Evolutionary conservation across 768 basidiomycete genomes (phyloP), one percentile per base, ranked within the genome.

Genomic region (Leccinum broughii): DNA sequence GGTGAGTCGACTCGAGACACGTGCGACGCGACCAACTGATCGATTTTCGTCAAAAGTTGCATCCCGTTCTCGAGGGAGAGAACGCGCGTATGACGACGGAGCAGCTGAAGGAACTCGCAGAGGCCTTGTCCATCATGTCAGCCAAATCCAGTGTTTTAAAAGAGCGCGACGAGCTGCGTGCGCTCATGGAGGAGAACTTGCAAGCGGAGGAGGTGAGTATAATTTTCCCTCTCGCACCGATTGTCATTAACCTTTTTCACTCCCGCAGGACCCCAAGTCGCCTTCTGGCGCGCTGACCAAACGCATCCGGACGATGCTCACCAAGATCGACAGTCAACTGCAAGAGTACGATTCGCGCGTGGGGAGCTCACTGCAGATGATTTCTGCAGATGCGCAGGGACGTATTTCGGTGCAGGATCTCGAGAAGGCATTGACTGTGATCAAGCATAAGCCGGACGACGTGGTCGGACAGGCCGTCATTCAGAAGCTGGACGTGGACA

Each of bases 71-170:
- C 3, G 68, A 85, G 59, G 79, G 82, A 52, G 88, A 86, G 32
- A 85, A 89, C 65, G 94, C 93, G n/a, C 88, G 93, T 49, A 98
- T 99, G 96, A 98, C 95, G 2, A 85, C 90, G 10, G 96, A 98
- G 68, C 95, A 99, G 68, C 82, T 99, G 24, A 90, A 89, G 70
- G 97, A 99, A 75, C 84, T 99, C 39, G 89, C 89, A 41, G 95
- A 96, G 64, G 95, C 95, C 2, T 78, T 98, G 58, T 87, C 90
- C 3, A 84, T 98, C 68, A 79, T 98, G 56, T 95, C 94, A 17
- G 91, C 96, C 60, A 95, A 91, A 74, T 96, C 93, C 4, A 92
- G 90, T 62, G 95, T 98, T 37, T 83, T 98, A 59, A 95, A 98
- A 77, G 97, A 99, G 76, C 89, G 96, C 39, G 88, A 90, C 65